These are phyloP conservation scores for Globisporangium solare DNA, from an alignment of 352 stramenopile species.

Conservation along the genomic window DNA sequence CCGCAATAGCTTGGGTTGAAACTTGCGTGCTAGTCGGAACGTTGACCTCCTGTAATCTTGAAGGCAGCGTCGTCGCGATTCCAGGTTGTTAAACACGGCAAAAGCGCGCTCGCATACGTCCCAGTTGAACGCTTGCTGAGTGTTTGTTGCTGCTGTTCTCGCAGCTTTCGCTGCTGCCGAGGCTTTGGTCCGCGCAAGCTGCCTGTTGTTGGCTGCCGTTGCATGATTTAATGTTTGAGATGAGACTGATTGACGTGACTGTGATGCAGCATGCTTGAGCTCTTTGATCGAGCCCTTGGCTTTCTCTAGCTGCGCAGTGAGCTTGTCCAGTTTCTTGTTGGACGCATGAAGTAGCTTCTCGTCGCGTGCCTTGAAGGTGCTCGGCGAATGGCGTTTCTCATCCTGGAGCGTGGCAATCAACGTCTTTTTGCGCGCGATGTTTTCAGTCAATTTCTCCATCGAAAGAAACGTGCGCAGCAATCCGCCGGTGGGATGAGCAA, in stretches of 20 bases:
- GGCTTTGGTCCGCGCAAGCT: background rate
- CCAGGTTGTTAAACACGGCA: conserved; percentile 14
- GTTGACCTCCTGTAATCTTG: conserved; percentile 45
- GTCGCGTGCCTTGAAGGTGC: conserved; percentile 26
- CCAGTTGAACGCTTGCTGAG: background rate
- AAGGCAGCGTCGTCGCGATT: conserved; percentile 1
- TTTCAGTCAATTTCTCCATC: conserved; percentile 59
- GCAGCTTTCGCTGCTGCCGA: conserved; percentile 10
- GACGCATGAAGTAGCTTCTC: conserved; percentile 30
- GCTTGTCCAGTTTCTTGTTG: conserved; percentile 21
- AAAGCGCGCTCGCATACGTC: conserved; percentile 32
- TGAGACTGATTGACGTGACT: conserved; percentile 6
- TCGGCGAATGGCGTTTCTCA: conserved; percentile 31
- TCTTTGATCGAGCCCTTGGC: conserved; percentile 64
- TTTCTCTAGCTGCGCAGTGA: conserved; percentile 33
- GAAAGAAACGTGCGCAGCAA: conserved; percentile 66
- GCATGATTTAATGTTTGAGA: background rate
- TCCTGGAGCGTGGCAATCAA: conserved; percentile 43
- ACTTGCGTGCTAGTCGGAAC: conserved; percentile 31
- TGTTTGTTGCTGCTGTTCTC: conserved; percentile 15
- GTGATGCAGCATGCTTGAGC: conserved; percentile 30
- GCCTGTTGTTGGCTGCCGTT: background rate
- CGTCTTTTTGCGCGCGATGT: conserved; percentile 47
- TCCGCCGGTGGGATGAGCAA: conserved; percentile 67
- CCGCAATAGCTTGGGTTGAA: conserved; percentile 49